Conservation (phyloP, 495 filamentous ascomycete genomes). For the Aspergillus incahuasiensis region DNA sequence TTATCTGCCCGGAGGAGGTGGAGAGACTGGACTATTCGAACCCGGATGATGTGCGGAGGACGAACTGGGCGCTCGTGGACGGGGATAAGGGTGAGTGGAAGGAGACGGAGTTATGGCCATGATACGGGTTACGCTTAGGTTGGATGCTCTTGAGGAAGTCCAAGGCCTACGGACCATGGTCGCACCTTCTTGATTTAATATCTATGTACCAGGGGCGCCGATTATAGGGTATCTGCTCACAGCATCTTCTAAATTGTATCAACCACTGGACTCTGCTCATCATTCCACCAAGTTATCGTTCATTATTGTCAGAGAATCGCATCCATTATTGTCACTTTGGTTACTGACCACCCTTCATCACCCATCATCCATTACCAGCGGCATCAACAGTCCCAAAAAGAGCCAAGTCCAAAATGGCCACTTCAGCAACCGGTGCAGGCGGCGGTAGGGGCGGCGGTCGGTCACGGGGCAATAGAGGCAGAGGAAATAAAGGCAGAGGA, state of each 20-base stretch:
- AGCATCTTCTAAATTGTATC: neutral
- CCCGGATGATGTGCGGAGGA: conserved; percentile 57
- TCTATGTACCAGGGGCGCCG: too few relatives aligned
- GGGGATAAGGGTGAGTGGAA: conserved; percentile 56
- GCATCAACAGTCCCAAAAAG: too few relatives aligned
- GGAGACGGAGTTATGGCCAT: conserved; percentile 80
- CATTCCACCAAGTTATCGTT: neutral
- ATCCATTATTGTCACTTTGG: neutral
- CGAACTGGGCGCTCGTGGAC: conserved; percentile 55
- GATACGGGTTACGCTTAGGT: conserved; percentile 9
- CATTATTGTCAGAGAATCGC: neutral
- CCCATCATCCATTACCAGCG: neutral
- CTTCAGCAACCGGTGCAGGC: too few relatives aligned
- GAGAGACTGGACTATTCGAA: conserved; percentile 73
- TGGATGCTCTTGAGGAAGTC: too few relatives aligned
- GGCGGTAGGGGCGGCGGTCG: too few relatives aligned
- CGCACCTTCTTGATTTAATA: neutral
- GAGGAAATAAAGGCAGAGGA: too few relatives aligned
- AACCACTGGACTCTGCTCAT: neutral
- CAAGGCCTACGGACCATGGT: neutral
- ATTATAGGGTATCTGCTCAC: neutral
- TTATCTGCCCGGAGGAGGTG: conserved; percentile 75
- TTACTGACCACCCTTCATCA: neutral
- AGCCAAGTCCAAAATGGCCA: too few relatives aligned
- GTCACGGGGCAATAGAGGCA: too few relatives aligned